Conservation (phyloP, 495 filamentous ascomycete species). For the Evernia prunastri region DNA sequence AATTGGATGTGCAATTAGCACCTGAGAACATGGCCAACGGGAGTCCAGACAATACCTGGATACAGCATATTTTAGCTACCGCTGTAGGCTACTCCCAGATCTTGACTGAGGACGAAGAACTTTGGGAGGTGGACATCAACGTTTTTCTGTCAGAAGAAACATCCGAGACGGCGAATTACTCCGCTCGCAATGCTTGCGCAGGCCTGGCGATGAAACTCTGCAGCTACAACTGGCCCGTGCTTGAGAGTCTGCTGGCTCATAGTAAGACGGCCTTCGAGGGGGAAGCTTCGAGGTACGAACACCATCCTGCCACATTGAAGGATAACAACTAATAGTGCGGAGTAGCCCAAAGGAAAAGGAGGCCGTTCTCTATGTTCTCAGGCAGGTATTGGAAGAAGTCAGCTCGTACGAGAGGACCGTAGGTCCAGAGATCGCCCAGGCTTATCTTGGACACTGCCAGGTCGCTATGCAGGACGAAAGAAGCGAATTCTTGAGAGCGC, state of each 20-base stretch:
- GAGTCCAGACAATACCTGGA: slow-evolving; percentile 47
- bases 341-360: slow-evolving; percentile 49
- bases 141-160: slow-evolving; percentile 93
- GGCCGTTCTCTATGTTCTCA: slow-evolving; percentile 75
- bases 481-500: slow-evolving; percentile 66
- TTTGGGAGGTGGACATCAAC: slow-evolving; percentile 96
- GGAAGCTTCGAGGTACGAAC: slow-evolving; percentile 46
- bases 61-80: slow-evolving; percentile 74
- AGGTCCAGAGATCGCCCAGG: slow-evolving; percentile 55
- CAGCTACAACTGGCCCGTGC: slow-evolving; percentile 62
- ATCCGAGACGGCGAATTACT: slow-evolving; percentile 93
- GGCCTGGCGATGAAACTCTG: slow-evolving; percentile 89
- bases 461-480: slow-evolving; percentile 61
- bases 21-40: slow-evolving; percentile 48
- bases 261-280: slow-evolving; percentile 61
- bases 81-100: slow-evolving; percentile 86
- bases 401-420: slow-evolving; percentile 64
- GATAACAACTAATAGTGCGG: not conserved
- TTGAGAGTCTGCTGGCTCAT: slow-evolving; percentile 68
- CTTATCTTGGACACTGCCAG: slow-evolving; percentile 70
- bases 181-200: slow-evolving; percentile 82
- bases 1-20: slow-evolving; percentile 66
- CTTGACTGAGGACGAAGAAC: slow-evolving; percentile 80
- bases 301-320: not conserved
- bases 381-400: slow-evolving; percentile 72